Evolutionary conservation across 108 stramenopile species (phyloP), one percentile per base, ranked within the genome.

Genomic region (Cyclotella baltica): DNA sequence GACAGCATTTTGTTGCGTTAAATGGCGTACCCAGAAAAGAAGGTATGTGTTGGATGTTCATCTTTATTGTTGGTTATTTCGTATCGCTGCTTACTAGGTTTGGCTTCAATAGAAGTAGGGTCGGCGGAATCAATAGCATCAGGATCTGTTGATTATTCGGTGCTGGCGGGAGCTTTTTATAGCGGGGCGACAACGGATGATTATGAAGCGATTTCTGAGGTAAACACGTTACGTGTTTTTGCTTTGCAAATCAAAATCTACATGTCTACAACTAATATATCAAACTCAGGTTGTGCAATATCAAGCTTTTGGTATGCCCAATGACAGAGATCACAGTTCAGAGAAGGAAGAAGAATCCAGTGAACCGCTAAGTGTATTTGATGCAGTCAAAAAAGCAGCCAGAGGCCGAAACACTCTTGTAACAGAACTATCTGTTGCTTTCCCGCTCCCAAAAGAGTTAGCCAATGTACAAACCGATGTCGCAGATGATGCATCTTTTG

Each of bases 241-340:
- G 16, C 0, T 36, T 36, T 2, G 33, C 0, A 10, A 34, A 1
- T 36, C 1, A 25, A 31, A 36, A 1, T 62, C 13, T 5, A 35
- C 19, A 27, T 47, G 22, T 38, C 22, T 3, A 25, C 66, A 0
- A 19, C 27, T 56, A 57, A 28, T 57, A 56, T 29, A 28, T 28
- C 30, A 11, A 13, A 10, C 46, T 23, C 29, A 80, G 65, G 25
- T 73, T 58, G 78, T 80, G 11, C 65, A 46, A 2, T 80, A 80
- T 73, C 78, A 72, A 48, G 78, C 78, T 8, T 72, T 73, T 68
- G 71, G 78, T 16, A 16, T 80, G 22, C 78, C 78, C 8, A 20
- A 72, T 27, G 23, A 51, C 20, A 43, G n/a, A 1, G 18, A 27
- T 64, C n/a, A 11, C 19, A 63, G 23, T 55, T 25, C 31, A 6